Evolutionary conservation across 2,329 filamentous ascomycete species (phyloP), one percentile per base, ranked within the genome.

Genomic region (Colletotrichum salicis): DNA sequence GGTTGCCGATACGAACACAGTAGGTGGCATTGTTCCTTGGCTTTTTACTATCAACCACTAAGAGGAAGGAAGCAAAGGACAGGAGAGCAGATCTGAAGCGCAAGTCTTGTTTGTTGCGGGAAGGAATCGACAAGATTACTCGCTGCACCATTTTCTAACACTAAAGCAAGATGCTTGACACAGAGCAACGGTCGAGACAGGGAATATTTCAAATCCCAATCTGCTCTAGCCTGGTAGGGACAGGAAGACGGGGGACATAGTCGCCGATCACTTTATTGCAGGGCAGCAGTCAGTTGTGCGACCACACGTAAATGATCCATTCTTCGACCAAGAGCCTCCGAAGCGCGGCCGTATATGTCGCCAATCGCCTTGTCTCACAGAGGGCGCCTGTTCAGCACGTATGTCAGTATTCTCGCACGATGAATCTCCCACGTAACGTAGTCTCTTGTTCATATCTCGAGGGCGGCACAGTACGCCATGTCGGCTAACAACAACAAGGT

Each of bases 241-340:
- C 35, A 7, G 12, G 10, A 48, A 24, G 7, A 22, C 41, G 19
- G 27, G 11, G 27, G 22, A 29, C 7, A 62, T n/a, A 33, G 29
- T 29, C n/a, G n/a, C 15, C 5, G 12, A 35, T 15, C 19, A 13
- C 41, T n/a, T 31, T 15, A 52, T 22, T 48, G 29, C 12, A 52
- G n/a, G 33, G n/a, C 22, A 35, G 29, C 29, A 19, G 31, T 15
- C 19, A 35, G 33, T 5, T 57, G 63, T 48, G 31, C 31, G 22
- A 67, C 64, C 51, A 58, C 7, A 58, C 41, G 57, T 55, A 58
- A 52, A 41, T 24, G 12, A 13, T 29, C 58, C 57, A 67, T 45
- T 58, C n/a, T 45, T 12, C 29, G 19, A 33, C 13, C 52, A 41
- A 41, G 31, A 52, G 12, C 12, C 13, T 51, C 15, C 35, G 22